Conservation (phyloP, 495 filamentous ascomycete genomes). For the Cetradonia linearis region DNA sequence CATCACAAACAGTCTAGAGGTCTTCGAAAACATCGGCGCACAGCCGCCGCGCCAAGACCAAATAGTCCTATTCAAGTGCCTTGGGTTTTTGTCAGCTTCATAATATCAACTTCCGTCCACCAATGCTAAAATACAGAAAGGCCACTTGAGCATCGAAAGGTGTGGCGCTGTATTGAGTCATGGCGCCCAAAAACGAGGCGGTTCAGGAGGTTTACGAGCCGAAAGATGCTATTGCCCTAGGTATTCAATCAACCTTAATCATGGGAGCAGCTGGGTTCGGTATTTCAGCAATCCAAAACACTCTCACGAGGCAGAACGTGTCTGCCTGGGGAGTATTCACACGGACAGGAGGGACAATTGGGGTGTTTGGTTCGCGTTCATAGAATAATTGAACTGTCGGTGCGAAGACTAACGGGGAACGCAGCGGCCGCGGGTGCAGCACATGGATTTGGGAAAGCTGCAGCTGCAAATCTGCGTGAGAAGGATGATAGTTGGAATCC, state of each 20-base stretch:
- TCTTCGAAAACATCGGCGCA: background rate
- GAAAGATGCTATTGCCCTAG: slow-evolving; percentile 62
- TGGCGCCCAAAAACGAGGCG: slow-evolving; percentile 42
- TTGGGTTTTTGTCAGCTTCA: background rate
- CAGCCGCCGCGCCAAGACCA: background rate
- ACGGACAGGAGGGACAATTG: slow-evolving; percentile 55
- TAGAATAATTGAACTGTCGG: background rate
- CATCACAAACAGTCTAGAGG: slow-evolving; percentile 19
- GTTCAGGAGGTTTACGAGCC: slow-evolving; percentile 56
- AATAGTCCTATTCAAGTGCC: background rate
- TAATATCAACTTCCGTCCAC: background rate
- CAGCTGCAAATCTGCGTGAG: slow-evolving; percentile 67
- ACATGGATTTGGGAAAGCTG: slow-evolving; percentile 64
- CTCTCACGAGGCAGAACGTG: slow-evolving; percentile 67
- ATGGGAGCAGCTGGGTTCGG: slow-evolving; percentile 59
- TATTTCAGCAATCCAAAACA: slow-evolving; percentile 72
- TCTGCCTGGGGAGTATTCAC: slow-evolving; percentile 68
- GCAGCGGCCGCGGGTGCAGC: slow-evolving; percentile 70
- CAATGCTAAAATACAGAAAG: background rate
- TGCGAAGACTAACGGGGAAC: slow-evolving; percentile 21
- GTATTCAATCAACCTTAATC: slow-evolving; percentile 53
- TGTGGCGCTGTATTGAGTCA: slow-evolving; percentile 32
- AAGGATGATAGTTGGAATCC: slow-evolving; percentile 62
- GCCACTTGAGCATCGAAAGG: slow-evolving; percentile 15
- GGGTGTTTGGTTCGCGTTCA: slow-evolving; percentile 47